Base-by-base conservation (phyloP, 192 early-diverging fungal species). In the Linnemannia schmuckeri region DNA sequence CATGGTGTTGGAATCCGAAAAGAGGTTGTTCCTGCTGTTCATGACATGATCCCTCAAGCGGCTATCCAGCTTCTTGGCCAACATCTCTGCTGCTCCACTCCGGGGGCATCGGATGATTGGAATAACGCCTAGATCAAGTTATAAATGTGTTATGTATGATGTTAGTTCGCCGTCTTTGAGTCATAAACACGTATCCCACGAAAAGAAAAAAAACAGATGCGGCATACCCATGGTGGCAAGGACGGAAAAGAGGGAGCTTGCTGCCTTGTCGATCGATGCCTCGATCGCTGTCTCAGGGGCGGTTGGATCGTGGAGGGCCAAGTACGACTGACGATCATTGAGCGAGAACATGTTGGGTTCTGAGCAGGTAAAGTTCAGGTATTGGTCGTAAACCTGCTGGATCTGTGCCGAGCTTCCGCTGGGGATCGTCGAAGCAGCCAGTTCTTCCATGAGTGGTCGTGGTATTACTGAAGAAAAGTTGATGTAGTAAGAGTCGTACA, bases 401-500 rank as follows among this genome's bases (percentile, higher is more conserved):
- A 99, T 94, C 85, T 95, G 92, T 74, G 94, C 91, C 46, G 96
- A 91, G n/a, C 92, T 94, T 78, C 94, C 93, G 38, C 95, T 90
- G 5, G 91, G 88, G 41, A 97, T 93, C 0, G 96, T 94, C n/a
- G 91, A 88, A n/a, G 95, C 88, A 10, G 99, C 98, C 66, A 99
- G 92, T 42, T 99, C 98, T 85, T 99, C 99, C 71, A 99, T 90
- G 55, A 99, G 79, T 4, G 94, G 91, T 33, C 99, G 93, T 12
- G 99, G 94, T 76, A 99, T 89, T 54, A 95, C 91, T 5, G 95
- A 96, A 47, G 95, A 92, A 89, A 99, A 99, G 90, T 99, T 99
- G 80, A 99, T 90, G 81, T 99, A 98, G 81, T 97, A 99, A 35
- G 96, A 94, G 79, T 99, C 98, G 88, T 99, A 99, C 66, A 99